Evolutionary conservation across 2,329 filamentous ascomycete genomes (phyloP), one percentile per base, ranked within the genome.

Genomic region (Xylaria polymorpha): DNA sequence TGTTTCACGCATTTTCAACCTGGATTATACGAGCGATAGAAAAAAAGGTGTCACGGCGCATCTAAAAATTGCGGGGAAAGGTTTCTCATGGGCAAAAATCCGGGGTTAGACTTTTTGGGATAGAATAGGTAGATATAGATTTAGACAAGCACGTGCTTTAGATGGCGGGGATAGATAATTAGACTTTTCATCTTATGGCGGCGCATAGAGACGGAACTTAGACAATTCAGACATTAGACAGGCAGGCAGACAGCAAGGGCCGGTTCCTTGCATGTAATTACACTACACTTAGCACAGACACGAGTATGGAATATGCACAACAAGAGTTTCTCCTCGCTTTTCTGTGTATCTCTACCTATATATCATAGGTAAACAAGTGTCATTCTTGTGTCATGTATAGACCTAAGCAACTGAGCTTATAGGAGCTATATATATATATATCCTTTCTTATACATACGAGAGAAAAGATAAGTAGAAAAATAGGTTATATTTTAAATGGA

Each of bases 261-360:
- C n/a, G 64, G 64, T 14, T 18, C 64, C 57, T n/a, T 62, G 29
- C 29, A 57, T 37, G 12, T 39, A n/a, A n/a, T n/a, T n/a, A n/a
- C n/a, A n/a, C n/a, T n/a, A 56, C 4, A 39, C 9, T 25, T 39
- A 46, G 3, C 39, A 43, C n/a, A 32, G 44, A 43, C 43, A 64
- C 12, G n/a, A 10, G 12, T 25, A 55, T 39, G 4, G 25, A 29
- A 29, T 12, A 39, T 29, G 20, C 20, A 60, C 18, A 37, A 39
- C 22, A 48, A 25, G 25, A 57, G 25, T 39, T 43, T 35, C 29
- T 55, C 46, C 1, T 50, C 9, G 5, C 18, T 20, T 29, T 20
- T 15, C 46, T 20, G 2, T 9, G n/a, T n/a, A n/a, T 44, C 18
- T 44, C 14, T 50, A 29, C 3, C n/a, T n/a, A n/a, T n/a, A n/a